phyloP scores from a whole-genome alignment of 176 grass and related monocot species.

The Luzula sylvatica region DNA sequence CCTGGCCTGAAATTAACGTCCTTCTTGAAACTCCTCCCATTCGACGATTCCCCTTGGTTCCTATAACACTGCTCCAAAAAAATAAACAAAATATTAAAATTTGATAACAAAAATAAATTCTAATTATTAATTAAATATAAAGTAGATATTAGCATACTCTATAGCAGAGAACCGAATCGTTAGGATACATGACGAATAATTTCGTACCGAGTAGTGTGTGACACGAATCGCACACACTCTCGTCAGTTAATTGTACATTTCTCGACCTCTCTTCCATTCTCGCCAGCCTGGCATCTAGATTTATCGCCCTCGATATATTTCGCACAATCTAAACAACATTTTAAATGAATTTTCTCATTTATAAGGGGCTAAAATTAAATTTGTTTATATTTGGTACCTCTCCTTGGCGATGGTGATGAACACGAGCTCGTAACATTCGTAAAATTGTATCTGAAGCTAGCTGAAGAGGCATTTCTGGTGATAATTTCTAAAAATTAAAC shows the following conservation, averaged over 20 bases:
- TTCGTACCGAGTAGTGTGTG: conserved; percentile 79
- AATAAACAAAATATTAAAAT: conserved; percentile 14
- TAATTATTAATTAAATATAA: neutral
- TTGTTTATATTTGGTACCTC: conserved; percentile 52
- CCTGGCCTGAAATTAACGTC: conserved; percentile 60
- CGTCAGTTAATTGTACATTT: conserved; percentile 85
- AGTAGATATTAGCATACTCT: conserved; percentile 38
- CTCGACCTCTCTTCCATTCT: conserved; percentile 96
- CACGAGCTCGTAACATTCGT: conserved; percentile 83
- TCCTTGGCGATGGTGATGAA: conserved; percentile 88
- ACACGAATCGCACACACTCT: conserved; percentile 83
- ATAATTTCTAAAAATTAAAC: conserved; percentile 55
- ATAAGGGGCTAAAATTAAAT: too few species aligned
- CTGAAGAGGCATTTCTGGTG: conserved; percentile 89
- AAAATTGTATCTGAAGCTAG: conserved; percentile 84
- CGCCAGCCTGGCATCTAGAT: conserved; percentile 64
- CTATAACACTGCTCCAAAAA: conserved; percentile 64
- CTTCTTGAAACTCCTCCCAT: conserved; percentile 41
- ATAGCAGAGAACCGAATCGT: conserved; percentile 92
- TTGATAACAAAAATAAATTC: neutral
- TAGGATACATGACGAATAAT: conserved; percentile 94
- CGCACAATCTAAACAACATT: conserved; percentile 58
- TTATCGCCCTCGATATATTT: conserved; percentile 66
- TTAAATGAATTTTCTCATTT: too few species aligned
- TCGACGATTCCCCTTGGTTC: conserved; percentile 69